phyloP scores from a whole-genome alignment of 1,284 basidiomycete genomes.

The Marasmius fiardii region DNA sequence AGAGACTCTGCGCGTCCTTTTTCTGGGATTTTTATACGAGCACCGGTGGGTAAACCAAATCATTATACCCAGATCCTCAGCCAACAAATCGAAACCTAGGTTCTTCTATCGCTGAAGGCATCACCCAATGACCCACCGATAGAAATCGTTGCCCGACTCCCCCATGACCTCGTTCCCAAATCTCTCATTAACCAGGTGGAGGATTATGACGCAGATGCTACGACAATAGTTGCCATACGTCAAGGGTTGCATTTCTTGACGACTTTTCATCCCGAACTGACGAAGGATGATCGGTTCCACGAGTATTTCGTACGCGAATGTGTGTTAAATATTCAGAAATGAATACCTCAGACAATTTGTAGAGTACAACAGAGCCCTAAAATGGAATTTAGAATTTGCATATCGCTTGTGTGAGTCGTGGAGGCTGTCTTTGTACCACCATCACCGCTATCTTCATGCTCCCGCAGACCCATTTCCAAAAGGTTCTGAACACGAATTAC shows the following conservation, averaged over 20 bases:
- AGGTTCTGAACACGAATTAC: constrained; percentile 7
- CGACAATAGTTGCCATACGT: constrained; percentile 80
- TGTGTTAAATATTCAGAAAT: constrained; percentile 32
- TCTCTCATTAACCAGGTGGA: constrained; percentile 33
- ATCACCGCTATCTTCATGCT: background rate
- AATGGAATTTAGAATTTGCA: too few species aligned
- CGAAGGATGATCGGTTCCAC: constrained; percentile 85
- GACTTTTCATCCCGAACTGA: constrained; percentile 94
- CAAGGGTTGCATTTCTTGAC: constrained; percentile 87
- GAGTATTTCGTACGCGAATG: constrained; percentile 79
- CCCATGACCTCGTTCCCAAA: constrained; percentile 55
- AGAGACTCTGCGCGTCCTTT: constrained; percentile 64
- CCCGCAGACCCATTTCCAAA: constrained; percentile 2
- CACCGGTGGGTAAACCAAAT: constrained; percentile 60
- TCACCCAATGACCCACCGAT: constrained; percentile 48
- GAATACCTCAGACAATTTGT: too few species aligned
- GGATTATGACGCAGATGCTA: constrained; percentile 46
- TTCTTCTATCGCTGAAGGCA: constrained; percentile 50
- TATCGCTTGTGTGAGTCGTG: too few species aligned
- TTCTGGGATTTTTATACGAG: constrained; percentile 92
- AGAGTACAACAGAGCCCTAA: too few species aligned
- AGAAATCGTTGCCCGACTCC: constrained; percentile 72
- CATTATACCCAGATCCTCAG: constrained; percentile 7
- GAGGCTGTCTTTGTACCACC: too few species aligned
- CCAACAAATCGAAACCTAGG: constrained; percentile 37